Conservation (phyloP, 2,329 filamentous ascomycete genomes). For the Byssothecium circinans region DNA sequence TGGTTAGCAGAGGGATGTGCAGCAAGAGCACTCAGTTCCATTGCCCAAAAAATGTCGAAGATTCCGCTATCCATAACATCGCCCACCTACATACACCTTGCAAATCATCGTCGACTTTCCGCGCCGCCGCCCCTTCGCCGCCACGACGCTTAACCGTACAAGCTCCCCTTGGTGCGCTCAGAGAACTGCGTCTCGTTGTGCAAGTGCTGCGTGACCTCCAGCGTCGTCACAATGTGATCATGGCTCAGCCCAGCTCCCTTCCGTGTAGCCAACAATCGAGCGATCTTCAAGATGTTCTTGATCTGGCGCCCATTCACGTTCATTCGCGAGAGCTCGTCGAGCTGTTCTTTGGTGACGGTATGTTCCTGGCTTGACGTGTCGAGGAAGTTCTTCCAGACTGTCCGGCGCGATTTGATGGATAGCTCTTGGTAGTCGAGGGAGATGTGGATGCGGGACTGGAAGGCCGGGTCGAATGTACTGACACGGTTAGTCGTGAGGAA, state of each 20-base stretch:
- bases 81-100: too few species aligned
- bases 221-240: conserved; percentile 38
- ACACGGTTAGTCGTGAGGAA: conserved; percentile 47
- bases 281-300: conserved; percentile 49
- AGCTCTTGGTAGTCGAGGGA: conserved; percentile 49
- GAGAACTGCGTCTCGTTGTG: conserved; percentile 41
- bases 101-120: neutral
- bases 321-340: conserved; percentile 38
- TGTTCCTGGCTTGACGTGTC: conserved; percentile 27
- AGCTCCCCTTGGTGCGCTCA: conserved; percentile 29
- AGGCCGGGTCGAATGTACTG: conserved; percentile 49
- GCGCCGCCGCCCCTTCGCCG: neutral
- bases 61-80: too few species aligned
- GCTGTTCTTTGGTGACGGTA: conserved; percentile 34
- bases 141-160: conserved; percentile 24
- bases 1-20: too few species aligned
- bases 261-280: conserved; percentile 32
- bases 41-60: too few species aligned
- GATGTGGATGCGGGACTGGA: conserved; percentile 53
- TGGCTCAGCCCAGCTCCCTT: conserved; percentile 24
- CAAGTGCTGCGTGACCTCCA: conserved; percentile 45
- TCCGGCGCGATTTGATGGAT: conserved; percentile 39
- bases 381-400: conserved; percentile 53
- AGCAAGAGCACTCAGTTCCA: too few species aligned
- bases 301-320: conserved; percentile 49